These are phyloP conservation scores for Pseudogymnoascus sp. DNA, from an alignment of 2,329 filamentous ascomycete species.

Conservation along the genomic window DNA sequence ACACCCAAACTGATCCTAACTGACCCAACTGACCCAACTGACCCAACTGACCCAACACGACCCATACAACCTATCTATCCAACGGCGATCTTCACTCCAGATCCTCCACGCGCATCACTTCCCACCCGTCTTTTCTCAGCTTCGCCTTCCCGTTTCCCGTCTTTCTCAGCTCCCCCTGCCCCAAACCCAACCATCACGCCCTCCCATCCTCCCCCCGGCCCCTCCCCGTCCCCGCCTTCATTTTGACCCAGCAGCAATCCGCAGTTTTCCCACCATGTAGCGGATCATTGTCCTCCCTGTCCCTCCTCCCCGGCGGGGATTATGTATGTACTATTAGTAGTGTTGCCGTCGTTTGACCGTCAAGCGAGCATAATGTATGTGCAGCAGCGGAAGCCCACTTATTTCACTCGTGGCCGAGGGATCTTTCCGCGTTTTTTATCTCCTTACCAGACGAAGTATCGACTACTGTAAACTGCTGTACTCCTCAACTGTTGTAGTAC, in stretches of 20 bases:
- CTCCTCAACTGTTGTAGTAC: neutral
- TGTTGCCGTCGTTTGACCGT: neutral
- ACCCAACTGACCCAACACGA: neutral
- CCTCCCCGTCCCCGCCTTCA: neutral
- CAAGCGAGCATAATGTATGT: neutral
- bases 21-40: neutral
- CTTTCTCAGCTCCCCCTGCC: neutral
- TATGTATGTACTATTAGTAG: neutral
- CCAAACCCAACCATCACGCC: neutral
- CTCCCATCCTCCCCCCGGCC: neutral
- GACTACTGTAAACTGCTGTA: too few relatives aligned
- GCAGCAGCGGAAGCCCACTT: neutral
- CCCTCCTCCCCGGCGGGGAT: neutral
- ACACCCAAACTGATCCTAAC: neutral
- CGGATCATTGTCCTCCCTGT: neutral
- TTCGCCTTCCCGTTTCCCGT: neutral
- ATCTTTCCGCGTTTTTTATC: neutral
- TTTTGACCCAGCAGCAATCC: neutral
- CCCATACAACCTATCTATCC: neutral
- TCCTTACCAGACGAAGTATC: neutral
- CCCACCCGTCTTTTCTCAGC: neutral
- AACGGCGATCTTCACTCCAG: neutral
- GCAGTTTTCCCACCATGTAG: neutral
- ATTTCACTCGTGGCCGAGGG: constrained; percentile 3
- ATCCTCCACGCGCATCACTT: neutral